Evolutionary conservation across 768 basidiomycete species (phyloP).

Genomic region (Podaxis sp.): DNA sequence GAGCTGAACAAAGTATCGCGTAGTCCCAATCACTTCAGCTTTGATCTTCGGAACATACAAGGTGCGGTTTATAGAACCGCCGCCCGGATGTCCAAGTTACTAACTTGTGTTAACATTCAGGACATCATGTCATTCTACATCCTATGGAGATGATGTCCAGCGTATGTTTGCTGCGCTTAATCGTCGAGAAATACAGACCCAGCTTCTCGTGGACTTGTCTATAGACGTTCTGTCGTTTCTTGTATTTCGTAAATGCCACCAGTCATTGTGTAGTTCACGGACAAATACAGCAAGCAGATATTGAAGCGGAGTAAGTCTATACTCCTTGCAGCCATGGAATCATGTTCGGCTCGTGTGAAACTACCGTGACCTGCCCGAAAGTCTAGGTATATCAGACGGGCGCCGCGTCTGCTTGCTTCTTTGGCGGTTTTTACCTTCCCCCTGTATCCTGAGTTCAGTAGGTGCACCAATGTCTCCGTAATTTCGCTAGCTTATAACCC

Average conservation of each 20-base stretch:
- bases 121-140: constrained; percentile 14
- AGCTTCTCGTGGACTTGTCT: too few species aligned
- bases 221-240: too few species aligned
- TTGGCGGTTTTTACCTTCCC: background rate
- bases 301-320: background rate
- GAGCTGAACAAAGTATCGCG: background rate
- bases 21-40: constrained; percentile 6
- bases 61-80: background rate
- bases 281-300: too few species aligned
- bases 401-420: background rate
- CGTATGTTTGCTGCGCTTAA: background rate
- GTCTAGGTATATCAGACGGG: background rate
- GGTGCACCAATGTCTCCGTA: background rate
- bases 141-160: constrained; percentile 2
- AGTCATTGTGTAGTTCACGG: too few species aligned
- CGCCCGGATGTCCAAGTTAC: background rate
- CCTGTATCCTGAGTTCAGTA: background rate
- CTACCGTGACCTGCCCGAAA: background rate
- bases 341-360: background rate
- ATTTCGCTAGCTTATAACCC: background rate
- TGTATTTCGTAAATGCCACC: too few species aligned
- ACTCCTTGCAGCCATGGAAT: background rate
- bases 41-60: constrained; percentile 14
- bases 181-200: too few species aligned
- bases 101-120: background rate